phyloP scores from a whole-genome alignment of 2,329 filamentous ascomycete species.

The Xylariaceae sp. region DNA sequence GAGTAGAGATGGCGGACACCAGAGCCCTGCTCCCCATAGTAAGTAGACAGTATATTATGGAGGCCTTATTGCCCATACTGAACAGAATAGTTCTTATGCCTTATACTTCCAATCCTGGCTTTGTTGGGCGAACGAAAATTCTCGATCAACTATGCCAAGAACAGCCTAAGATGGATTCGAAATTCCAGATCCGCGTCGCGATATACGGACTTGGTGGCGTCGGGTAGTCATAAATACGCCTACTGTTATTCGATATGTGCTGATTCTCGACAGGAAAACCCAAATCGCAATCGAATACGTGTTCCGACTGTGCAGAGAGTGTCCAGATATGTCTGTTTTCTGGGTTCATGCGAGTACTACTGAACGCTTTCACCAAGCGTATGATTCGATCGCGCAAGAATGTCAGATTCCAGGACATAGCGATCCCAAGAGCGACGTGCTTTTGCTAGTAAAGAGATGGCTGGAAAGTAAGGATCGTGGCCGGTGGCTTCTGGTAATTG shows the following conservation, averaged over 20 bases:
- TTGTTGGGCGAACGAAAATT: not conserved
- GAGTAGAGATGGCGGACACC: not conserved
- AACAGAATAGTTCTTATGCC: constrained; percentile 1
- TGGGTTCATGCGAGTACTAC: constrained; percentile 35
- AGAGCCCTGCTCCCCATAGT: not conserved
- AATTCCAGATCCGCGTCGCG: not conserved
- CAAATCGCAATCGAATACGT: constrained; percentile 33
- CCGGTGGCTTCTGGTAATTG: constrained; percentile 40
- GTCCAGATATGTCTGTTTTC: constrained; percentile 30
- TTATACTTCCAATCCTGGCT: not conserved
- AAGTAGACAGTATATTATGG: not conserved
- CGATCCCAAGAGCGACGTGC: constrained; percentile 16
- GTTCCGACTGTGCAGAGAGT: constrained; percentile 18
- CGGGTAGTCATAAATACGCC: not conserved
- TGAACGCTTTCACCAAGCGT: constrained; percentile 31
- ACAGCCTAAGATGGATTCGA: not conserved
- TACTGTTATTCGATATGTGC: not conserved
- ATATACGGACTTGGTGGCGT: constrained; percentile 2
- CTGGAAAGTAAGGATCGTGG: constrained; percentile 26
- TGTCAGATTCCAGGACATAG: constrained; percentile 23
- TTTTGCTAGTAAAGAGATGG: constrained; percentile 30
- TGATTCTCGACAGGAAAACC: constrained; percentile 30
- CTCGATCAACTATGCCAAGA: not conserved
- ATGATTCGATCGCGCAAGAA: constrained; percentile 26
- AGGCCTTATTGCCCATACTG: not conserved